A percentile compares a stretch with the other conserved stretches of the same genome.
Conservation (phyloP, 176 grass and related monocot genomes). For the Miscanthus lutarioriparius region DNA sequence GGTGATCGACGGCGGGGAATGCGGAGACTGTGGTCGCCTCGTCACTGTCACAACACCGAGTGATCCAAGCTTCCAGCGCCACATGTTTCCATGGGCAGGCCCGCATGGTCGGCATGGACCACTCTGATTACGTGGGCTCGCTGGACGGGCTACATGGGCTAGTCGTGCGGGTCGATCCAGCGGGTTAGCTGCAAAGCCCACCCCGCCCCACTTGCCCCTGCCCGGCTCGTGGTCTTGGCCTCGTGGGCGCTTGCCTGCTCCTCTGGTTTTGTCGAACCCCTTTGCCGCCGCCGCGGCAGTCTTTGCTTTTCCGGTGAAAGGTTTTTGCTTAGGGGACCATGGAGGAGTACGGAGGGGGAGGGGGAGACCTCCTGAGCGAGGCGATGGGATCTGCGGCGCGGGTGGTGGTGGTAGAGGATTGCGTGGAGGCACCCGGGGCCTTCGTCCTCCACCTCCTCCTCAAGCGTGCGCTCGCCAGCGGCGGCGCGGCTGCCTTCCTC, state of each 20-base stretch:
- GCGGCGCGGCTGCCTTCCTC: conserved; percentile 35
- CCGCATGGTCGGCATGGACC: background rate
- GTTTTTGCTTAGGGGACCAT: conserved; percentile 2
- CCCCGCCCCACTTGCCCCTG: no score
- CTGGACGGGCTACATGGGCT: background rate
- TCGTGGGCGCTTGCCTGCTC: no score
- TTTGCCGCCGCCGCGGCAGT: no score
- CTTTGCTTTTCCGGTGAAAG: background rate
- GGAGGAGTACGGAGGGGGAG: conserved; percentile 27
- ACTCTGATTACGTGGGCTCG: background rate
- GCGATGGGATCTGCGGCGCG: conserved; percentile 48
- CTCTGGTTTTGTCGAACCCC: no score
- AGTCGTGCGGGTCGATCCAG: no score
- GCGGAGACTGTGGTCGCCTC: no score
- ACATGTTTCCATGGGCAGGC: no score
- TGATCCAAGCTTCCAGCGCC: no score
- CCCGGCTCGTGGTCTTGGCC: no score
- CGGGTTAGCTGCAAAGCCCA: background rate
- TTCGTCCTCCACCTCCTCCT: conserved; percentile 72
- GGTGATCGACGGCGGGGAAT: no score
- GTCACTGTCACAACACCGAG: no score
- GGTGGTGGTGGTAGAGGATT: conserved; percentile 65
- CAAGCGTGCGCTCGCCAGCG: conserved; percentile 38
- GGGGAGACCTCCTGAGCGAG: conserved; percentile 52
- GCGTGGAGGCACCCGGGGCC: conserved; percentile 62